Evolutionary conservation across 2,329 filamentous ascomycete genomes (phyloP).

Genomic region (Claviceps capensis): DNA sequence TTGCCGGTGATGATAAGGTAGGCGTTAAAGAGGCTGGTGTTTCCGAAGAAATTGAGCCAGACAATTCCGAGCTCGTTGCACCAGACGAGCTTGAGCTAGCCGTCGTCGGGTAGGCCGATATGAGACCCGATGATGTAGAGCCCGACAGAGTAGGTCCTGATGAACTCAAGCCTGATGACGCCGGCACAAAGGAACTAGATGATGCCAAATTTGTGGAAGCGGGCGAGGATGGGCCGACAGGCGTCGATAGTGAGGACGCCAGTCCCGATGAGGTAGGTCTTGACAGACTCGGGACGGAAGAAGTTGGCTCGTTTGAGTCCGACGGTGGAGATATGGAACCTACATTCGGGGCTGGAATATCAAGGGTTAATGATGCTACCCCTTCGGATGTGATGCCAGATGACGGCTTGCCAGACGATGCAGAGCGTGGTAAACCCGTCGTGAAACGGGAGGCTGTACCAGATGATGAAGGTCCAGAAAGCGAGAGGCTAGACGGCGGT

Average conservation of each 20-base stretch:
- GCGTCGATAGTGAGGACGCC: not conserved
- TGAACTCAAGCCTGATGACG: not conserved
- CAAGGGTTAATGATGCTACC: not conserved
- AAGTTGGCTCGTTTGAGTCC: not conserved
- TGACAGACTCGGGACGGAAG: not conserved
- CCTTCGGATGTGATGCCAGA: not conserved
- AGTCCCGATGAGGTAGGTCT: not conserved
- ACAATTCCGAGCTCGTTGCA: too few species aligned
- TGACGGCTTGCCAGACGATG: not conserved
- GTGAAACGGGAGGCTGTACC: not conserved
- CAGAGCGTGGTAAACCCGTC: not conserved
- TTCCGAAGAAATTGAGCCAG: not conserved
- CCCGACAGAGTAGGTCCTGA: not conserved
- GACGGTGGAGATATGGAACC: not conserved
- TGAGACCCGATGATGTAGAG: not conserved
- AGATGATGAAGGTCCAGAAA: not conserved
- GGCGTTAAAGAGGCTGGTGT: not conserved
- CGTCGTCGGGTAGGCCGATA: too few species aligned
- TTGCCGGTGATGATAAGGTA: not conserved
- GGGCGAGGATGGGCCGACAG: not conserved
- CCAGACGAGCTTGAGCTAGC: not conserved
- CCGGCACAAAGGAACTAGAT: not conserved
- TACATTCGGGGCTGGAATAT: not conserved
- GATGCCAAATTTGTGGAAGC: not conserved
- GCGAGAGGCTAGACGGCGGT: not conserved